phyloP scores from a whole-genome alignment of 352 stramenopile genomes.

The Globisporangium middletonii region DNA sequence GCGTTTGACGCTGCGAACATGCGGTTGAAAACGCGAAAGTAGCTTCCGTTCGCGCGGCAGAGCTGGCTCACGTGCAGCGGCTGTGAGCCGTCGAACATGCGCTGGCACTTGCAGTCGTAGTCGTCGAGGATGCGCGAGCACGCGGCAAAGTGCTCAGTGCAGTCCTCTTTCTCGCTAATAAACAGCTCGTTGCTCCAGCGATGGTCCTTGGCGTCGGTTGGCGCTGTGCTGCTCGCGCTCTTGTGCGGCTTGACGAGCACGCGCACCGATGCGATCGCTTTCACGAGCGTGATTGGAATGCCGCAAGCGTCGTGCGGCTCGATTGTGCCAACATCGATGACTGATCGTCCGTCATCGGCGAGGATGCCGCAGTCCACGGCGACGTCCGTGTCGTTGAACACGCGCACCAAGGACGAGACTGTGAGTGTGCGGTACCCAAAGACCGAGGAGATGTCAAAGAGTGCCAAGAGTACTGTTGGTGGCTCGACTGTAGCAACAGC shows the following conservation, averaged over 20 bases:
- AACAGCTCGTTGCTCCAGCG: slow-evolving; percentile 83
- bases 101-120: slow-evolving; percentile 69
- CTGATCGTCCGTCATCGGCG: slow-evolving; percentile 43
- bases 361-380: slow-evolving; percentile 55
- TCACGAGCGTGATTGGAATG: slow-evolving; percentile 61
- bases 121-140: slow-evolving; percentile 67
- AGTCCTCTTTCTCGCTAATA: slow-evolving; percentile 61
- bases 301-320: slow-evolving; percentile 56
- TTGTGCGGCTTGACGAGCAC: slow-evolving; percentile 59
- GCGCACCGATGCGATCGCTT: slow-evolving; percentile 43
- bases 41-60: slow-evolving; percentile 63
- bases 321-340: slow-evolving; percentile 55
- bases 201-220: slow-evolving; percentile 40
- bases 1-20: slow-evolving; percentile 64
- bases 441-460: slow-evolving; percentile 70
- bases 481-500: not conserved
- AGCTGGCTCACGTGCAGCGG: slow-evolving; percentile 66
- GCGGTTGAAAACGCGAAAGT: slow-evolving; percentile 57
- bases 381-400: slow-evolving; percentile 73
- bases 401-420: slow-evolving; percentile 66
- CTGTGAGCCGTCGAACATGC: slow-evolving; percentile 72
- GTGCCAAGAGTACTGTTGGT: slow-evolving; percentile 36
- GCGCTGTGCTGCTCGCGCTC: not conserved
- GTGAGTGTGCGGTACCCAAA: slow-evolving; percentile 72
- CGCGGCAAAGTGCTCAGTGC: slow-evolving; percentile 46